Evolutionary conservation across 805 yeast genomes (phyloP), one percentile per base, ranked within the genome.

Genomic region (Candida montana): DNA sequence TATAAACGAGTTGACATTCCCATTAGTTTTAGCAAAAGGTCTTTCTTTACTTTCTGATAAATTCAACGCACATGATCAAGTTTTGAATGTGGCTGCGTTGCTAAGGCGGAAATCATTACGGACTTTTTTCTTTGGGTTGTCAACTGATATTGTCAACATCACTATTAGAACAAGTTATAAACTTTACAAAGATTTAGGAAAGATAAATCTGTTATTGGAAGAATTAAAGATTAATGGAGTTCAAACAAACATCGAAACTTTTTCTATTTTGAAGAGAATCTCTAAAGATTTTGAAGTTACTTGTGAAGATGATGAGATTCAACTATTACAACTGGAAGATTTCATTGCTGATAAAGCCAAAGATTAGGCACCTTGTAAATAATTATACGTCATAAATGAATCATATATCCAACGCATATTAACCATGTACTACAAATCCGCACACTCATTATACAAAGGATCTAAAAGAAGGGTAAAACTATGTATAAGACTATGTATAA

Each of bases 161-260:
- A 59, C 66, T 33, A 47, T 71, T 13, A 42, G 49, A 31, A 50
- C 68, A 8, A 44, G 58, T n/a, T 71, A 75, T 74, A 51, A 61
- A 21, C 50, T 50, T 35, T 67, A 58, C 50, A 58, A 63, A 29
- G 71, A 68, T 41, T 45, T 69, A 24, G 54, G 52, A 21, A 52
- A 58, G 5, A 59, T 67, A n/a, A 58, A 61, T 19, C 48, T 51
- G 12, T 45, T 65, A 15, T 52, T 65, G n/a, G 60, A 65, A 15
- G 74, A 70, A 42, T 57, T 70, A 53, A 61, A 59, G 13, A 63
- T 66, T 39, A 68, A 70, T 45, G 74, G 69, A 7, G 60, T 70
- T 10, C 57, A 58, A 27, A 64, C 68, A 4, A 58, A 63, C 39
- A 38, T 54, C 5, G 57, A 51, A 12, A 69, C 73, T 6, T 50